A percentile compares a stretch with the other conserved stretches of the same genome.
These are phyloP conservation scores for Calonectria honghensis DNA, from an alignment of 2,329 filamentous ascomycete species.

Conservation along the genomic window DNA sequence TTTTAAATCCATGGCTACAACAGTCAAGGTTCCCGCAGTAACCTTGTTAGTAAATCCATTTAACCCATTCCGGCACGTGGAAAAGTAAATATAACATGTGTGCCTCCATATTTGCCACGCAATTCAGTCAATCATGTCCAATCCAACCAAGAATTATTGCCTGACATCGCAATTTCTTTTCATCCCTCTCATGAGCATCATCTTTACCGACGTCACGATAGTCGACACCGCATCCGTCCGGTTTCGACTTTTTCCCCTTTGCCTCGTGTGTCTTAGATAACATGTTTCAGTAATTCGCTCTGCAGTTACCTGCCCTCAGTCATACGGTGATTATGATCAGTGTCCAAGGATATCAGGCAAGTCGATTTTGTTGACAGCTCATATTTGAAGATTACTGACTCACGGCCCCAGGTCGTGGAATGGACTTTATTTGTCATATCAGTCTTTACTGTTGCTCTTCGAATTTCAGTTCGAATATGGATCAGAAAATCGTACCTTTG, in stretches of 20 bases:
- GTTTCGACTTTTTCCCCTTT: not conserved
- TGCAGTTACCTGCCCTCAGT: not conserved
- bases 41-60: not conserved
- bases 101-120: not conserved
- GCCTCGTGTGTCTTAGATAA: not conserved
- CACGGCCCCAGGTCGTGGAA: not conserved
- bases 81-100: not conserved
- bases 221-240: no score
- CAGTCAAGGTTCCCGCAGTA: not conserved
- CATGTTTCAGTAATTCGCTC: not conserved
- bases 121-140: not conserved
- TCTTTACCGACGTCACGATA: no score
- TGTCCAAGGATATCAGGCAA: not conserved
- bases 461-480: not conserved
- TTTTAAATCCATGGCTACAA: not conserved
- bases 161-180: no score
- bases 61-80: not conserved
- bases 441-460: not conserved
- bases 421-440: not conserved
- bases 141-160: no score
- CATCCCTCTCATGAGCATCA: no score
- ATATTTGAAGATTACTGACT: not conserved
- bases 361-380: not conserved
- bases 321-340: not conserved
- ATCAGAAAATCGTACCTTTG: not conserved